These are phyloP conservation scores for Blakeslea trispora DNA, from an alignment of 371 early-diverging fungal species.

Conservation along the genomic window DNA sequence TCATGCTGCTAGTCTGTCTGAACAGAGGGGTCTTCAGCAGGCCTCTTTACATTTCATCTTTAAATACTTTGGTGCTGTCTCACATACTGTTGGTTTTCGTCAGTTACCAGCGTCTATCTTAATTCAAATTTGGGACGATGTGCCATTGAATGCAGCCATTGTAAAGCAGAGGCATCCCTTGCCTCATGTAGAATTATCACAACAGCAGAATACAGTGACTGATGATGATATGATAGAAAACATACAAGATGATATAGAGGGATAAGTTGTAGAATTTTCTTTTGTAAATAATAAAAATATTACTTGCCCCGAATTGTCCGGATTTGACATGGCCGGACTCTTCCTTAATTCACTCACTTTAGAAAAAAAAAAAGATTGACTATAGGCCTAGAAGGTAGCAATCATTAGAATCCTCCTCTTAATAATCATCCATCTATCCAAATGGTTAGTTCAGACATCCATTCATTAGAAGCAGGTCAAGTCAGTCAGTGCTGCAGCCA, in stretches of 20 bases:
- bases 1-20: conserved; percentile 57
- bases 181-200: conserved; percentile 5
- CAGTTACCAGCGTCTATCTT: conserved; percentile 56
- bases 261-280: conserved; percentile 6
- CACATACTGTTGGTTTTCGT: conserved; percentile 58
- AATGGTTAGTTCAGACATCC: conserved; percentile 19
- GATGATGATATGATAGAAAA: not conserved
- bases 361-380: conserved; percentile 13
- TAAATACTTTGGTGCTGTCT: conserved; percentile 66
- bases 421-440: conserved; percentile 23
- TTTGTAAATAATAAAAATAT: not conserved
- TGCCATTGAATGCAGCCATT: conserved; percentile 48
- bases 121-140: conserved; percentile 65
- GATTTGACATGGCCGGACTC: not conserved
- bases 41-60: conserved; percentile 62
- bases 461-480: not conserved
- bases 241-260: conserved; percentile 5
- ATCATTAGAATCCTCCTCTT: conserved; percentile 22
- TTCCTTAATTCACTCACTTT: conserved; percentile 1
- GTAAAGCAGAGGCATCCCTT: conserved; percentile 17
- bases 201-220: not conserved
- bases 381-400: conserved; percentile 8
- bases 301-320: conserved; percentile 6
- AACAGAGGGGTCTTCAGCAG: conserved; percentile 62
- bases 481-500: no score